Evolutionary conservation across 2,329 filamentous ascomycete genomes (phyloP), one percentile per base, ranked within the genome.

Genomic region (Cladosporium phlei): DNA sequence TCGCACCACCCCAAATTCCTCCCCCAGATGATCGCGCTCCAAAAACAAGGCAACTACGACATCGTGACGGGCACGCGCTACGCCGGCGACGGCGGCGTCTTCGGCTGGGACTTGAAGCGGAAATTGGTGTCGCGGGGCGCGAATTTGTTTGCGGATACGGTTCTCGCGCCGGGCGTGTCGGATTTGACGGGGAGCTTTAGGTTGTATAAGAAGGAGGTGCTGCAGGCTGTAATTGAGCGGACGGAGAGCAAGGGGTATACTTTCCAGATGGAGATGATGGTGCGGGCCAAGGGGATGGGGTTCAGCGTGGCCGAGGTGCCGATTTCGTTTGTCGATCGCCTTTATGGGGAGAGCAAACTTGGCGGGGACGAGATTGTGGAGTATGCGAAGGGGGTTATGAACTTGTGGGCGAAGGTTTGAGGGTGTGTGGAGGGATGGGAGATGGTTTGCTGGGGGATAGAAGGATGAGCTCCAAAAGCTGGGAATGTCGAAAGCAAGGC

Each of bases 221-320:
- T 98, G 62, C 80, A 95, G 68, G 90, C 88, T 75, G 88, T 95
- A 49, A 96, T 98, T 60, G 75, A 78, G 62, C 88, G 79, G 69
- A 96, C 89, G 7, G 85, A 96, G 76, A 93, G 88, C 66, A 95
- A 97, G 73, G 93, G 93, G 2, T 98, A 97, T 68, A 91, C 86
- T 30, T 98, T 98, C 77, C 93, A 98, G 80, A 98, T 98, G 93
- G 91, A 96, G 77, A 86, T 98, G 82, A 97, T 96, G 84, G 91
- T 97, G 7, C 79, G 90, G 52, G 93, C 93, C 25, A 96, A 96
- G 80, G 87, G 86, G 12, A 90, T 96, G 87, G 91, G 93, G 1
- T 95, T 81, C 73, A 86, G 83, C 28, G 91, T 98, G 24, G 88
- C 87, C 12, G 93, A 98, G 76, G 91, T 95, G 51, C 93, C 93